These are phyloP conservation scores for Micractinium conductrix DNA, from an alignment of 139 green algal species.

Conservation along the genomic window DNA sequence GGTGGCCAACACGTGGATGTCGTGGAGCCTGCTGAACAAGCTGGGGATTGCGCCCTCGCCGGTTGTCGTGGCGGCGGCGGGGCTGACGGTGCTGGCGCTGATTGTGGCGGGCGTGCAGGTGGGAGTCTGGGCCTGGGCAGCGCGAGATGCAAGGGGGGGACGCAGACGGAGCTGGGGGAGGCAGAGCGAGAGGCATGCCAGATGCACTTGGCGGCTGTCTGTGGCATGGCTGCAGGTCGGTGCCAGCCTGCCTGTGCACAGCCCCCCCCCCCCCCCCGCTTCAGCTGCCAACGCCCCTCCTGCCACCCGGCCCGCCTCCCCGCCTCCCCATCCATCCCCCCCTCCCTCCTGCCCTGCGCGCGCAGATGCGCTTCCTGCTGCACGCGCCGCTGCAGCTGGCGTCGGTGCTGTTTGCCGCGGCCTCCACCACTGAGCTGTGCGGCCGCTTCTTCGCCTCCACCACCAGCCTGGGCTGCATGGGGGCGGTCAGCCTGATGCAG, in stretches of 20 bases:
- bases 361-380: constrained; percentile 63
- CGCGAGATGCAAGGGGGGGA: no score
- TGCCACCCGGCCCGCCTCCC: neutral
- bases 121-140: neutral
- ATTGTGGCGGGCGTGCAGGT: constrained; percentile 58
- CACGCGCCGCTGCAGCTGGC: constrained; percentile 66
- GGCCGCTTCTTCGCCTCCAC: constrained; percentile 41
- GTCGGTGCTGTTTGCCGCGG: constrained; percentile 63
- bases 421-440: constrained; percentile 58
- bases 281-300: neutral
- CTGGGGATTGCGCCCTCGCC: constrained; percentile 45
- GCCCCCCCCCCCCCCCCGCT: neutral
- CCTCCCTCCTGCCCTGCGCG: neutral
- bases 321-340: neutral
- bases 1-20: constrained; percentile 73
- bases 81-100: constrained; percentile 43
- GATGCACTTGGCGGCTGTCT: neutral
- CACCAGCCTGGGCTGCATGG: constrained; percentile 50
- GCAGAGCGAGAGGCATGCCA: no score
- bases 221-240: neutral
- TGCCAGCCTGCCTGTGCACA: neutral
- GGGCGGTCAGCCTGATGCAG: constrained; percentile 53
- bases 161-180: no score
- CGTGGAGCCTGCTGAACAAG: constrained; percentile 63
- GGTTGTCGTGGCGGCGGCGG: constrained; percentile 39